A percentile compares a stretch with the other conserved stretches of the same genome.
Evolutionary conservation across 2,329 filamentous ascomycete species (phyloP).

Genomic region (Pseudocercospora cruenta): DNA sequence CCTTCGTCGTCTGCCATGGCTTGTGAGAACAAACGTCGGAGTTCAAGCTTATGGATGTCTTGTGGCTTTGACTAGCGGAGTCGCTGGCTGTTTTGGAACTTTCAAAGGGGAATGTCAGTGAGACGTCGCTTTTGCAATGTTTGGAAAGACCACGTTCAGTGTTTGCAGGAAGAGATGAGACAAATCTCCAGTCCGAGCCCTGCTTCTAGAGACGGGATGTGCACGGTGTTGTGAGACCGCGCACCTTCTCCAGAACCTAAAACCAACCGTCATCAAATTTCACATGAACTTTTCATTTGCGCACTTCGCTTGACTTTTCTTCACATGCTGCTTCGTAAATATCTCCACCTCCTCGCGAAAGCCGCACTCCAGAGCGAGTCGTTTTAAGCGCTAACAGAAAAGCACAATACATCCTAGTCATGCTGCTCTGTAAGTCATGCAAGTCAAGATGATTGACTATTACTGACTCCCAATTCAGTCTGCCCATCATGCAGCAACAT

Average conservation of each 20-base stretch:
- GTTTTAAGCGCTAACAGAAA: not conserved
- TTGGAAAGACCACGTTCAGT: constrained; percentile 1
- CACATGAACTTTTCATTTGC: constrained; percentile 6
- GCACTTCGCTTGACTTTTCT: constrained; percentile 7
- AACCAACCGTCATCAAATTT: constrained; percentile 1
- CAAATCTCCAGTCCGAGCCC: not conserved
- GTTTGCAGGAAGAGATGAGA: constrained; percentile 2
- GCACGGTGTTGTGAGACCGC: not conserved
- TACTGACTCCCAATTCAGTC: constrained; percentile 55
- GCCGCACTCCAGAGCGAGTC: not conserved
- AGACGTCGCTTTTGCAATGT: not conserved
- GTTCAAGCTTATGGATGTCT: not conserved
- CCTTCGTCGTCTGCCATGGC: constrained; percentile 61
- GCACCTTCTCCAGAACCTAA: not conserved
- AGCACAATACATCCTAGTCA: constrained; percentile 58
- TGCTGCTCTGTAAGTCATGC: constrained; percentile 66
- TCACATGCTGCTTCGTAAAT: constrained; percentile 4
- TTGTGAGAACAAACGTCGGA: constrained; percentile 4
- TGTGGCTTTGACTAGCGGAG: not conserved
- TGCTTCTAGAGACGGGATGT: not conserved
- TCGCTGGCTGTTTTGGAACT: not conserved
- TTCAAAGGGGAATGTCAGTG: not conserved
- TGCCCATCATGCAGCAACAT: constrained; percentile 84
- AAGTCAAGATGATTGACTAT: too few species aligned
- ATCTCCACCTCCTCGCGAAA: not conserved